These are phyloP conservation scores for Castanea crenata DNA, from an alignment of 306 rosid genomes.

Conservation along the genomic window DNA sequence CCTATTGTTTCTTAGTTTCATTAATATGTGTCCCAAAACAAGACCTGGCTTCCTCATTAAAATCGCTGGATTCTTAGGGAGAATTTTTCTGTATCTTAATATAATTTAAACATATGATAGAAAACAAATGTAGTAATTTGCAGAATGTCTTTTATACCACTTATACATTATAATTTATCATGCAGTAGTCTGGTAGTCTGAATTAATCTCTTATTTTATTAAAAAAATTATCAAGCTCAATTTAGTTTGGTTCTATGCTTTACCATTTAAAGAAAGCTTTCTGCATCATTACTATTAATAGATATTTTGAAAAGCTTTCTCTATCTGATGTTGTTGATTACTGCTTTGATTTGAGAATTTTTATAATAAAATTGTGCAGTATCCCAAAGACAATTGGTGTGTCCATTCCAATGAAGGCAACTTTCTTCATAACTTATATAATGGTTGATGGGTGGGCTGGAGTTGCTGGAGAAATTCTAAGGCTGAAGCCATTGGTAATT, in stretches of 20 bases:
- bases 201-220: neutral
- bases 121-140: neutral
- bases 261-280: neutral
- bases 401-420: conserved; percentile 99
- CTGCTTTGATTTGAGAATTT: neutral
- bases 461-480: conserved; percentile 90
- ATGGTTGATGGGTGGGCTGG: conserved; percentile 99
- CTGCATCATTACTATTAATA: neutral
- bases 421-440: conserved; percentile 92
- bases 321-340: neutral
- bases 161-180: neutral
- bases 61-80: neutral
- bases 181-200: neutral
- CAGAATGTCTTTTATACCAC: neutral
- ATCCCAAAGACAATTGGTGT: conserved; percentile 88
- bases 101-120: neutral
- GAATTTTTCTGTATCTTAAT: neutral
- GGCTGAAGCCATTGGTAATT: conserved; percentile 81
- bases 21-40: neutral
- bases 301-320: neutral
- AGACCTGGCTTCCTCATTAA: neutral
- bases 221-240: neutral
- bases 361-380: conserved; percentile 42
- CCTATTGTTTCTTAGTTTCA: neutral
- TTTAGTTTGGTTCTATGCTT: neutral